Conservation (phyloP, 805 yeast species). For the Lachancea sp. region DNA sequence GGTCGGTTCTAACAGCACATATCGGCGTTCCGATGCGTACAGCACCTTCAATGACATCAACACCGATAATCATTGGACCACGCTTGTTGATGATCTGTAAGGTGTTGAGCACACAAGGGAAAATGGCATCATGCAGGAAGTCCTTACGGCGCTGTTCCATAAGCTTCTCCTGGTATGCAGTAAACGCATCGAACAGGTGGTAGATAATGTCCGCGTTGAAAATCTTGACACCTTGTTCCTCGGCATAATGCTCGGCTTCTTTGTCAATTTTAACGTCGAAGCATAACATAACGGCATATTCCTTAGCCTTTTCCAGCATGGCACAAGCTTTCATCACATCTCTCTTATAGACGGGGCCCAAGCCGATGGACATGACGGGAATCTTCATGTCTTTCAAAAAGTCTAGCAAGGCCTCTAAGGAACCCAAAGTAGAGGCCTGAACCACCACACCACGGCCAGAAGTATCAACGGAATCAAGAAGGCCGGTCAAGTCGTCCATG, state of each 20-base stretch:
- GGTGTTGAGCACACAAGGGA: conserved; percentile 93
- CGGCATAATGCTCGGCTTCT: conserved; percentile 98
- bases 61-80: conserved; percentile 99
- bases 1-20: conserved; percentile 86
- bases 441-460: conserved; percentile 97
- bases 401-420: conserved; percentile 92
- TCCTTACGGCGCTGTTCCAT: conserved; percentile 88
- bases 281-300: conserved; percentile 95
- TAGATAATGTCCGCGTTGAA: conserved; percentile 96
- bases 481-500: conserved; percentile 95
- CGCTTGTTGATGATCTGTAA: conserved; percentile 96
- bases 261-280: conserved; percentile 95
- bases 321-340: conserved; percentile 97
- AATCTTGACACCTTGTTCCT: conserved; percentile 82
- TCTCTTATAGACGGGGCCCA: conserved; percentile 97
- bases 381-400: conserved; percentile 98
- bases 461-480: conserved; percentile 89
- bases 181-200: conserved; percentile 91
- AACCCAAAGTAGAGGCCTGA: conserved; percentile 97
- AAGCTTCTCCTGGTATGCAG: conserved; percentile 82
- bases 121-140: conserved; percentile 79
- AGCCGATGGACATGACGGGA: conserved; percentile 96
- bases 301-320: conserved; percentile 95
- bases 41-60: conserved; percentile 89
- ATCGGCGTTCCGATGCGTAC: conserved; percentile 91